Evolutionary conservation across 306 rosid species (phyloP).

Genomic region (Malus sieversii): DNA sequence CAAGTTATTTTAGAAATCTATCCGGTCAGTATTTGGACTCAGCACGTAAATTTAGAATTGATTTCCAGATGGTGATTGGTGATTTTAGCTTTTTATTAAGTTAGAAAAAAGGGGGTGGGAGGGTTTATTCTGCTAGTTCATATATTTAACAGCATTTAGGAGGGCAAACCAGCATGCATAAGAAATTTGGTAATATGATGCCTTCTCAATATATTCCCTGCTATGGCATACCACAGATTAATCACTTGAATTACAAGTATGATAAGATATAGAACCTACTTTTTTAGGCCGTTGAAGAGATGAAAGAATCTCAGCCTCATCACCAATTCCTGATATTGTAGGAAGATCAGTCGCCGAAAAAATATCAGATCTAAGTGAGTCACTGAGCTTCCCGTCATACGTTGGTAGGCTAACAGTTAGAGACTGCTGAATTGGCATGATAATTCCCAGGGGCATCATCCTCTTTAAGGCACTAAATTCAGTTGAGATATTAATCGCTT

Average conservation of each 20-base stretch:
- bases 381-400: conserved; percentile 53
- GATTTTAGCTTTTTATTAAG: neutral
- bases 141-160: neutral
- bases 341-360: conserved; percentile 85
- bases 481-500: conserved; percentile 66
- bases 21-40: neutral
- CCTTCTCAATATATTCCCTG: neutral
- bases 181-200: neutral
- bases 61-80: neutral
- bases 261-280: conserved; percentile 30
- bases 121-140: neutral
- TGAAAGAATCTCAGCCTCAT: conserved; percentile 95
- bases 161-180: neutral
- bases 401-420: conserved; percentile 79
- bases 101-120: neutral
- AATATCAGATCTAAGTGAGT: conserved; percentile 51
- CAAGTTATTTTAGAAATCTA: neutral
- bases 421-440: conserved; percentile 90
- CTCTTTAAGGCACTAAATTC: conserved; percentile 92
- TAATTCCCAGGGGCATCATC: conserved; percentile 97
- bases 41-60: neutral
- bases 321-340: conserved; percentile 78
- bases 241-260: conserved; percentile 5
- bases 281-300: conserved; percentile 97
- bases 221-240: neutral